phyloP scores from a whole-genome alignment of 2,329 filamentous ascomycete species.

The Colletotrichum nymphaeae region DNA sequence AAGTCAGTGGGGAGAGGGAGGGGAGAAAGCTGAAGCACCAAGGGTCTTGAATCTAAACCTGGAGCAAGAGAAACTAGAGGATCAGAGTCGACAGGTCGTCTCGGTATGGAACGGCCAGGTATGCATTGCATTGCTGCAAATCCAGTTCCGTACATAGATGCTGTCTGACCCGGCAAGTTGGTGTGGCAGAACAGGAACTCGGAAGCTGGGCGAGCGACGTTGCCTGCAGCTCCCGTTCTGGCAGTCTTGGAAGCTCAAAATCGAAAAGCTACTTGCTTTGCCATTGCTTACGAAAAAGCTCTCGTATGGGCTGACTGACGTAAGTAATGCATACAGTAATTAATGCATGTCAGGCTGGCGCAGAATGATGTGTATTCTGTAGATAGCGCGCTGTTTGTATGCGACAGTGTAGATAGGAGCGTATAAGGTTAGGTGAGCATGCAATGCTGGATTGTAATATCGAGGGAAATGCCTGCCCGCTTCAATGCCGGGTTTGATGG shows the following conservation, averaged over 20 bases:
- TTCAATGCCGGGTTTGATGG: neutral
- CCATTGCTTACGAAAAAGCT: neutral
- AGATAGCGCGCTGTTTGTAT: neutral
- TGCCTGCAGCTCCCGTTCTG: neutral
- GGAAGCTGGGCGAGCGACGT: conserved; percentile 1
- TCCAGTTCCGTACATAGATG: conserved; percentile 12
- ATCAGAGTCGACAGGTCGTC: neutral
- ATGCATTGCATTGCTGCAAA: neutral
- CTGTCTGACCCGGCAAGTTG: conserved; percentile 8
- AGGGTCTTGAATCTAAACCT: conserved; percentile 29
- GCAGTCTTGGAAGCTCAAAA: neutral
- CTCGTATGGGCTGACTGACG: conserved; percentile 11
- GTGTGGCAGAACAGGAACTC: conserved; percentile 1
- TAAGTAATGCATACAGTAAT: conserved; percentile 2
- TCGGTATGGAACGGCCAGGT: neutral
- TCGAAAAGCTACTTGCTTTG: neutral
- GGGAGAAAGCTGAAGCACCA: conserved; percentile 22
- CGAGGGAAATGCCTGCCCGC: neutral
- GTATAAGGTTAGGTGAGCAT: conserved; percentile 6
- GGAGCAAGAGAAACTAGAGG: conserved; percentile 15
- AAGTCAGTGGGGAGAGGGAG: neutral
- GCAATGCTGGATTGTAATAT: neutral
- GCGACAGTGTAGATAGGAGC: conserved; percentile 20
- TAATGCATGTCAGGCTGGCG: neutral
- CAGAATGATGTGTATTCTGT: neutral